A percentile compares a stretch with the other conserved stretches of the same genome.
These are phyloP conservation scores for Fistulifera solaris DNA, from an alignment of 108 stramenopile species.

Conservation along the genomic window DNA sequence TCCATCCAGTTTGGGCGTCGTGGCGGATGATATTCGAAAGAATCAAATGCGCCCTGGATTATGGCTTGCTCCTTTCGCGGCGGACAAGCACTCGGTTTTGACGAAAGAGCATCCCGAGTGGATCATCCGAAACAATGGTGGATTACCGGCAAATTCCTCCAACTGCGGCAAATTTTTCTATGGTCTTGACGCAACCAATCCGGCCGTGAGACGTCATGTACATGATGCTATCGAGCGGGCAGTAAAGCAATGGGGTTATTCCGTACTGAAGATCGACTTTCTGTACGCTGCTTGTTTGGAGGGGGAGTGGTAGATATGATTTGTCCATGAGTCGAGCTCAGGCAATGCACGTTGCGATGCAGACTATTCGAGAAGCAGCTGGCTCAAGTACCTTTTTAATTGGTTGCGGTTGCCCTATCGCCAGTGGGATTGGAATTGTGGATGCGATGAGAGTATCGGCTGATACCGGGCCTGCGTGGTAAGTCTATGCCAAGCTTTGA, in stretches of 20 bases:
- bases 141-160: constrained; percentile 73
- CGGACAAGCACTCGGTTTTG: constrained; percentile 73
- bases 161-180: constrained; percentile 93
- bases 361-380: constrained; percentile 78
- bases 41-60: constrained; percentile 77
- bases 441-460: constrained; percentile 85
- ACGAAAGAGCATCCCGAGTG: constrained; percentile 84
- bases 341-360: constrained; percentile 77
- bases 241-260: constrained; percentile 81
- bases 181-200: constrained; percentile 87
- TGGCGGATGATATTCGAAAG: constrained; percentile 54
- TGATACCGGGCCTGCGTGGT: constrained; percentile 89
- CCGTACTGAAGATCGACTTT: constrained; percentile 87
- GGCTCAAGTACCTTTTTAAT: constrained; percentile 73
- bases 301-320: constrained; percentile 82
- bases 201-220: constrained; percentile 64
- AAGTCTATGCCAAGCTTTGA: too few relatives aligned
- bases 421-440: constrained; percentile 67
- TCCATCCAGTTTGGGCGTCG: constrained; percentile 49
- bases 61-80: constrained; percentile 89
- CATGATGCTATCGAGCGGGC: constrained; percentile 61
- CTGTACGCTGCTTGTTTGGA: constrained; percentile 84
- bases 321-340: constrained; percentile 78
- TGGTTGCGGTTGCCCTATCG: constrained; percentile 87
- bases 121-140: constrained; percentile 79